phyloP scores from a whole-genome alignment of 257 asterid species.

The Plectranthus barbatus region DNA sequence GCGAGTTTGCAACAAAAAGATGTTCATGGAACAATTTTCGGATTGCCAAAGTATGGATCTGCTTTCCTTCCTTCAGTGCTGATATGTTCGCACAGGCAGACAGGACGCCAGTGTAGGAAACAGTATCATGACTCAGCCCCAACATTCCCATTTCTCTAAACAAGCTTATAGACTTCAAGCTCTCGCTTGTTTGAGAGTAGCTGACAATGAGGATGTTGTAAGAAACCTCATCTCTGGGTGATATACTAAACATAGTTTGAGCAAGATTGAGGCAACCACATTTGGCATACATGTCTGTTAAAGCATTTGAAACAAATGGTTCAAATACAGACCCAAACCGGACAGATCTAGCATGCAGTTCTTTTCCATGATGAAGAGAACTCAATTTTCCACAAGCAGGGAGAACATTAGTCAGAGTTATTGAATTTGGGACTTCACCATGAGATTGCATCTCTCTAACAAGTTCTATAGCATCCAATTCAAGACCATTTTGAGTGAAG shows the following conservation, averaged over 20 bases:
- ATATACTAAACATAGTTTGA: not conserved
- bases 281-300: not conserved
- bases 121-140: not conserved
- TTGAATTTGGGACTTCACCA: not conserved
- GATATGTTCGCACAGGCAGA: not conserved
- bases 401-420: not conserved
- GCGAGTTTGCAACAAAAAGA: not conserved
- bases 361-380: not conserved
- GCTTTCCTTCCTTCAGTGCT: not conserved
- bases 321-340: not conserved
- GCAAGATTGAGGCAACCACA: not conserved
- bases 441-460: not conserved
- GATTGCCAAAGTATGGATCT: not conserved
- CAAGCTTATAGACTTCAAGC: not conserved
- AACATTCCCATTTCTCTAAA: not conserved
- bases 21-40: not conserved
- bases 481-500: not conserved
- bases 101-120: not conserved
- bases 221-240: not conserved
- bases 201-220: not conserved
- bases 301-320: not conserved
- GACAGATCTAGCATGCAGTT: not conserved
- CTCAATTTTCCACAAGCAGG: not conserved
- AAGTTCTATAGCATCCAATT: not conserved
- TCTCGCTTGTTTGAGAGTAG: not conserved